Evolutionary conservation across 495 filamentous ascomycete species (phyloP), one percentile per base, ranked within the genome.

Genomic region (Penicillium pancosmium): DNA sequence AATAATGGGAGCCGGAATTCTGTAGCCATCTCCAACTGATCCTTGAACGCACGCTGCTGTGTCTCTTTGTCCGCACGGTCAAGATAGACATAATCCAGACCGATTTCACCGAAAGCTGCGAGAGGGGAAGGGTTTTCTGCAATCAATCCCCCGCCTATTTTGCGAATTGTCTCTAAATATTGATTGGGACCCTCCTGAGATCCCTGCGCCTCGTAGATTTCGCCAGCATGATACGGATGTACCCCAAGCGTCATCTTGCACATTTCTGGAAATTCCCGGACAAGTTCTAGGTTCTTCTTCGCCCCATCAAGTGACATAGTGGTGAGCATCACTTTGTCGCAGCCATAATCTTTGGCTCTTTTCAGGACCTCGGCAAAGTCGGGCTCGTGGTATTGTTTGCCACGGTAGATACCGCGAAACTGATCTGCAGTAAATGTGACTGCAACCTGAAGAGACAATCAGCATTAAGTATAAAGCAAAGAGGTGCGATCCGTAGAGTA

Each of bases 401-500:
- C 68, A 0, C 70, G 68, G 46, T 73, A 73, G 46, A 73, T 64
- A 15, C 68, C 68, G 27, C 66, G 68, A 57, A 71, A 73, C 59
- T 71, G 65, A 33, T 69, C 64, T n/a, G 70, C 68, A 1, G 70
- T 73, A 59, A 54, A 73, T 25, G 70, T 69, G 2, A 73, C 68
- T 0, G 64, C 70, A 2, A 69, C 70, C 70, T 68, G 53, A 18
- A 15, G 16, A 44, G 4, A 10, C 15, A 44, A n/a, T 44, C 16
- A 48, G 46, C 12, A 23, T 23, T 15, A 0, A 11, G 3, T 27
- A 5, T 25, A 15, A 13, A 25, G 13, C 43, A 46, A 5, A 16
- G 16, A 7, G 8, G 4, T 21, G 43, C n/a, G 16, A n/a, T 12
- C 15, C n/a, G n/a, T 41, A 55, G 33, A 8, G 11, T 9, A 2